Evolutionary conservation across 805 yeast genomes (phyloP).

Genomic region (Saturnispora gosingensis): DNA sequence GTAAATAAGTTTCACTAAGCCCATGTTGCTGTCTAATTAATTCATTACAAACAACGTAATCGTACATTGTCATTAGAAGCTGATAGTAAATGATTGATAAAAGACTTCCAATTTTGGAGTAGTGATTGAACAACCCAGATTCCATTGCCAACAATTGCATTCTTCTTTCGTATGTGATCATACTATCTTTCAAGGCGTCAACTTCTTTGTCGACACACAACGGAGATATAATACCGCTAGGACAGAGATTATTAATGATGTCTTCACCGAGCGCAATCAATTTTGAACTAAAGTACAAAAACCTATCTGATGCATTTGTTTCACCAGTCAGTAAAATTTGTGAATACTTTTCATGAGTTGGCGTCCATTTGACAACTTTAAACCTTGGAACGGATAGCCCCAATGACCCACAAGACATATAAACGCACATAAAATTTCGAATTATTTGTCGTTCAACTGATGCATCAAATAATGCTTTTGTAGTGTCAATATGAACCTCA

Average conservation of each 20-base stretch:
- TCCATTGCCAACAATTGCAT: slow-evolving; percentile 34
- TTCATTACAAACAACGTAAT: slow-evolving; percentile 38
- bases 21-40: slow-evolving; percentile 22
- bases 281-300: slow-evolving; percentile 36
- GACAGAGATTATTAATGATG: slow-evolving; percentile 33
- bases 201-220: slow-evolving; percentile 3
- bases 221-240: slow-evolving; percentile 16
- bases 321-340: slow-evolving; percentile 29
- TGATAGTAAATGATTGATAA: slow-evolving; percentile 41
- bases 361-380: slow-evolving; percentile 40
- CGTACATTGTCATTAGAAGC: slow-evolving; percentile 42
- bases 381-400: slow-evolving; percentile 44
- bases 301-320: slow-evolving; percentile 31
- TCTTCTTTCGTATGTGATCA: slow-evolving; percentile 33
- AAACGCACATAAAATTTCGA: slow-evolving; percentile 39
- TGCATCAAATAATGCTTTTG: slow-evolving; percentile 21
- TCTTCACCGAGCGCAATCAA: slow-evolving; percentile 43
- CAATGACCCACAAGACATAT: slow-evolving; percentile 41
- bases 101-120: slow-evolving; percentile 31
- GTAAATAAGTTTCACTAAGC: slow-evolving; percentile 28
- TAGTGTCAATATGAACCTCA: slow-evolving; percentile 23
- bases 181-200: slow-evolving; percentile 21
- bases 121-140: slow-evolving; percentile 29
- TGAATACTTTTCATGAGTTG: slow-evolving; percentile 33
- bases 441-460: slow-evolving; percentile 30